Percentiles rank a stretch among this genome's conserved stretches.
Conservation (phyloP, 176 grass and related monocot genomes). For the Hordeum marinum region DNA sequence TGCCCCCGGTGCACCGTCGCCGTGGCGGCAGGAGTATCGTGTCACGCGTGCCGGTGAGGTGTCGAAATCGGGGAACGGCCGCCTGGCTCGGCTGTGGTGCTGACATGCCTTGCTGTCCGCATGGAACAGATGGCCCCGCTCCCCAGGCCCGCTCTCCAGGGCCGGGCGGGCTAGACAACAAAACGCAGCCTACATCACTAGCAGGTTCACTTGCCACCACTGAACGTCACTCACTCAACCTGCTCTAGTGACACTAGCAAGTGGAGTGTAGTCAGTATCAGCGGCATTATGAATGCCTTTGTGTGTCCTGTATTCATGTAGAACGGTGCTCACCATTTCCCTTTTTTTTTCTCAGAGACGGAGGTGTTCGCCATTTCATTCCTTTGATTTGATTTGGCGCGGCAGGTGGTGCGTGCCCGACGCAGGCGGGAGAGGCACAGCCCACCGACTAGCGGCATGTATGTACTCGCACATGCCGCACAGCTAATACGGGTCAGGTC, state of each 20-base stretch:
- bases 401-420: background rate
- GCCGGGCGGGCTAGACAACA: background rate
- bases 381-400: background rate
- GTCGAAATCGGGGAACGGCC: slow-evolving; percentile 19
- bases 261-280: background rate
- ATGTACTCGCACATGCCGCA: slow-evolving; percentile 17
- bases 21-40: background rate
- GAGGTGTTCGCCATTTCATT: too few species aligned
- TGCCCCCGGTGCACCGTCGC: background rate
- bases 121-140: background rate
- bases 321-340: background rate
- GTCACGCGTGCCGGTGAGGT: slow-evolving; percentile 4
- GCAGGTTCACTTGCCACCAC: background rate
- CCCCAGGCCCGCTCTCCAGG: too few species aligned
- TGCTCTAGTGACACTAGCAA: background rate
- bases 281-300: background rate
- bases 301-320: background rate
- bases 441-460: background rate
- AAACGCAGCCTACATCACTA: background rate
- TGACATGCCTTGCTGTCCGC: background rate
- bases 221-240: background rate
- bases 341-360: too few species aligned
- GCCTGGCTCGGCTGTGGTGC: background rate
- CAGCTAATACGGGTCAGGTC: slow-evolving; percentile 32
- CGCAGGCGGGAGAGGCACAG: background rate